These are phyloP conservation scores for Scedosporium boydii DNA, from an alignment of 2,329 filamentous ascomycete genomes.

Conservation along the genomic window DNA sequence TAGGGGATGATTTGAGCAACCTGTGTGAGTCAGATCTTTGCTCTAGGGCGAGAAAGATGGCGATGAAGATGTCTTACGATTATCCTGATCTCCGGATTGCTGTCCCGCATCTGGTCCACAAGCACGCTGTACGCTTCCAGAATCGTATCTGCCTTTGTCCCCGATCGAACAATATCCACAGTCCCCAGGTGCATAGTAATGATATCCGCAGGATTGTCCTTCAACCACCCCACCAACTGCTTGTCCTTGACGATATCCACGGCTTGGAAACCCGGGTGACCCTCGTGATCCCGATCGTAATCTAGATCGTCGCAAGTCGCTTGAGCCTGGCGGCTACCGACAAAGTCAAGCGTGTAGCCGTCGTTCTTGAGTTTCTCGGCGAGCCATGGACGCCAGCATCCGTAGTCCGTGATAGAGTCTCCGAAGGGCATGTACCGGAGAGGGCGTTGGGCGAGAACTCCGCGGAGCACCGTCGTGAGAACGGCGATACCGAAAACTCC, in stretches of 20 bases:
- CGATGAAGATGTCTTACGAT: background rate
- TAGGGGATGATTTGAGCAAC: slow-evolving; percentile 8
- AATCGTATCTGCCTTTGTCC: background rate
- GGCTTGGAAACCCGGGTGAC: slow-evolving; percentile 1
- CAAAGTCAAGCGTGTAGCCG: slow-evolving; percentile 5
- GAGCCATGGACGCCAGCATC: slow-evolving; percentile 4
- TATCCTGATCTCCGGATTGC: slow-evolving; percentile 2
- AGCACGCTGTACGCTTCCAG: background rate
- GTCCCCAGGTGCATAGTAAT: slow-evolving; percentile 8
- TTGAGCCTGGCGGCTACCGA: background rate
- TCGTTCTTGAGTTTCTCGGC: slow-evolving; percentile 3
- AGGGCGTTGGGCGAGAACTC: background rate
- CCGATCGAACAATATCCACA: slow-evolving; percentile 2
- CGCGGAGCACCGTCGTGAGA: background rate
- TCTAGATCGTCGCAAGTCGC: slow-evolving; percentile 1
- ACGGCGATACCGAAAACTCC: too few relatives aligned
- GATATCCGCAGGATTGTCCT: slow-evolving; percentile 6
- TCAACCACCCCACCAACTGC: slow-evolving; percentile 4
- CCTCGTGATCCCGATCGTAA: slow-evolving; percentile 7
- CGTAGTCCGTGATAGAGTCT: slow-evolving; percentile 4
- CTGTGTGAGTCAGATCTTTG: background rate
- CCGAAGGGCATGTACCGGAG: slow-evolving; percentile 5
- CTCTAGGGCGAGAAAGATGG: background rate
- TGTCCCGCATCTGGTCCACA: slow-evolving; percentile 5
- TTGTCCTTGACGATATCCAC: slow-evolving; percentile 5